Base-by-base conservation (phyloP, 768 basidiomycete genomes). In the Coprinopsis cinerea region DNA sequence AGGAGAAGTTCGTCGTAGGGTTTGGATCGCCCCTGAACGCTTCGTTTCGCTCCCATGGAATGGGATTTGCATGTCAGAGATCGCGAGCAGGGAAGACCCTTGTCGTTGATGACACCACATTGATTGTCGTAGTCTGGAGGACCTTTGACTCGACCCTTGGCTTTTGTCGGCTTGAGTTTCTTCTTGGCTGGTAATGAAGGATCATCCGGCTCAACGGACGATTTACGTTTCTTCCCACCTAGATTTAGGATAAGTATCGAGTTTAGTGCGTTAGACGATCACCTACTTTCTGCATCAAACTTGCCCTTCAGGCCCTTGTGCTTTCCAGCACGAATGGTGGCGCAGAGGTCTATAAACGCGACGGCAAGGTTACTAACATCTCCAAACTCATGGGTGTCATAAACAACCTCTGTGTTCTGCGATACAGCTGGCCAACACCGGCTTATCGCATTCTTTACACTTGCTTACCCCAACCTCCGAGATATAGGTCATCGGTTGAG, bases 11-110 rank as follows among this genome's bases (percentile, higher is more conserved):
- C 85, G 60, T 96, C 93, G 61, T 92, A 98, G 5, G 70, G 64
- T 46, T 85, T 78, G 0, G 89, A 88, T 3, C 95, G 89, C 27
- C 91, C 91, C 53, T 79, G 77, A 1, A 99, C 94, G 7, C 88
- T 81, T 15, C 95, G 87, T 67, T 99, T 99, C 10, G 92, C 88
- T 13, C 92, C 92, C 85, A 99, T 95, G 1, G 91, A 87, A 63
- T 99, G 95, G 4, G 95, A 92, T 67, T 99, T 99, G 73, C 95
- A 99, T 0, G 95, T 97, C 30, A 99, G 77, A 5, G 92, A 92
- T 23, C 95, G 88, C 11, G 92, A 92, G 62, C 95, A 99, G 0
- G 91, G 92, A 5, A 92, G 70, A 37, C 78, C 78, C 66, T 96
- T 96, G 69, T 95, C 93, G 68, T 95, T 97, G 64, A 96, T 95